A percentile compares a stretch with the other conserved stretches of the same genome.
These are phyloP conservation scores for Plantago ovata DNA, from an alignment of 257 asterid species.

Conservation along the genomic window DNA sequence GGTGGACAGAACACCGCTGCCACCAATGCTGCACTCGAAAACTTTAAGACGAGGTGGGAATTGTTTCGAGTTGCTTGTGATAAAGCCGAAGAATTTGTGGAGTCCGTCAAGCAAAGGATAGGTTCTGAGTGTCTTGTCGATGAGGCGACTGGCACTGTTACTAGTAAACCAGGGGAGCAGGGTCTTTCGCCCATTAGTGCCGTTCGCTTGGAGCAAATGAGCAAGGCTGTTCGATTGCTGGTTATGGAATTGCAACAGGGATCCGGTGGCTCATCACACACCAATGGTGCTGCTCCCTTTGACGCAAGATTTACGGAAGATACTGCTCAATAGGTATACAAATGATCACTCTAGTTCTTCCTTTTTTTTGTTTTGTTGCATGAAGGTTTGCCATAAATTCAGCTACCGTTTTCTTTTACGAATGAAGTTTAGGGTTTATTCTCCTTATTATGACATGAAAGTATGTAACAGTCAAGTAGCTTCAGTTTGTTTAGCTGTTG, in stretches of 20 bases:
- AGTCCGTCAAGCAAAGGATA: slow-evolving; percentile 91
- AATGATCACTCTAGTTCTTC: slow-evolving; percentile 3
- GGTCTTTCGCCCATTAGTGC: slow-evolving; percentile 96
- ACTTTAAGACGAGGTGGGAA: slow-evolving; percentile 88
- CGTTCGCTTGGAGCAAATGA: slow-evolving; percentile 95
- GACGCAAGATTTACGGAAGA: slow-evolving; percentile 94
- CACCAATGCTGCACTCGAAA: slow-evolving; percentile 84
- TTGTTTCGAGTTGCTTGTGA: slow-evolving; percentile 85
- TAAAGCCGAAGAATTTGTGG: slow-evolving; percentile 92
- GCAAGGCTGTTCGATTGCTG: slow-evolving; percentile 93
- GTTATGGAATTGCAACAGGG: slow-evolving; percentile 92
- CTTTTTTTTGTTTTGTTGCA: slow-evolving; percentile 4
- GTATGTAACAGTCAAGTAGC: too few species aligned
- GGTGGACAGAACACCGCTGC: slow-evolving; percentile 60
- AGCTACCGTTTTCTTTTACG: too few species aligned
- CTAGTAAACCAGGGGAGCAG: slow-evolving; percentile 59
- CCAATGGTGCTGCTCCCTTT: slow-evolving; percentile 66
- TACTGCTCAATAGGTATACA: slow-evolving; percentile 63
- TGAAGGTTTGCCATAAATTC: too few species aligned
- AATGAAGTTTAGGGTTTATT: too few species aligned
- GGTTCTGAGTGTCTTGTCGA: slow-evolving; percentile 97
- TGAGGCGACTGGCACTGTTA: slow-evolving; percentile 84
- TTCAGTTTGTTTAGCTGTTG: too few species aligned
- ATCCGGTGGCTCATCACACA: slow-evolving; percentile 53
- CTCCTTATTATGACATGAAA: too few species aligned